These are phyloP conservation scores for Notholithocarpus densiflorus DNA, from an alignment of 306 rosid species.

Conservation along the genomic window DNA sequence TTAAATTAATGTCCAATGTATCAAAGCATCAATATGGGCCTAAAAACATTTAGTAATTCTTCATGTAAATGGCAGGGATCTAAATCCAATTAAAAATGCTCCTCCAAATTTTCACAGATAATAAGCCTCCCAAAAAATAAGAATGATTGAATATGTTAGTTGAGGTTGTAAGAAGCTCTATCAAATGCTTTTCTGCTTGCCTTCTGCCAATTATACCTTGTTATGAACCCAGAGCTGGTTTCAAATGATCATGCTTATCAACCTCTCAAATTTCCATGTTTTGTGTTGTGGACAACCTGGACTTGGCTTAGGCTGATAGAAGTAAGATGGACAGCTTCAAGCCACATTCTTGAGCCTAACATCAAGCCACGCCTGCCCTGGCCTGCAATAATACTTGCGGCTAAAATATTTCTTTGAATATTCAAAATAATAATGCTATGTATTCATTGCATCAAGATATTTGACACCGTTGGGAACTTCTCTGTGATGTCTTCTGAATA, in stretches of 20 bases:
- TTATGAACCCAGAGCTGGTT: neutral
- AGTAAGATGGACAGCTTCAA: neutral
- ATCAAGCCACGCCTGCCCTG: neutral
- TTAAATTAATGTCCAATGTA: neutral
- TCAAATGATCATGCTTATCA: neutral
- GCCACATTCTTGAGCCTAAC: neutral
- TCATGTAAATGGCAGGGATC: no score
- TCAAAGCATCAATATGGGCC: neutral
- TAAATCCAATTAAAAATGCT: neutral
- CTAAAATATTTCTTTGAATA: neutral
- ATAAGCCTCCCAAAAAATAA: neutral
- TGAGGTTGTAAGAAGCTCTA: neutral
- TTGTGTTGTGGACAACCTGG: neutral
- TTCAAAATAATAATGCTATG: neutral
- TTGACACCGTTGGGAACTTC: neutral
- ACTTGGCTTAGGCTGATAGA: neutral
- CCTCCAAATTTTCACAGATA: neutral
- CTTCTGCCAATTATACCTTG: neutral
- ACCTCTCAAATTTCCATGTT: neutral
- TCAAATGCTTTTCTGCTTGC: neutral
- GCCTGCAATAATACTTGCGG: neutral
- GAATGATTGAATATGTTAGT: neutral
- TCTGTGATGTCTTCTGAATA: neutral
- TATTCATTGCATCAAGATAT: neutral
- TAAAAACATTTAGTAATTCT: neutral